Evolutionary conservation across 192 early-diverging fungal genomes (phyloP), one percentile per base, ranked within the genome.

Genomic region (Podila minutissima): DNA sequence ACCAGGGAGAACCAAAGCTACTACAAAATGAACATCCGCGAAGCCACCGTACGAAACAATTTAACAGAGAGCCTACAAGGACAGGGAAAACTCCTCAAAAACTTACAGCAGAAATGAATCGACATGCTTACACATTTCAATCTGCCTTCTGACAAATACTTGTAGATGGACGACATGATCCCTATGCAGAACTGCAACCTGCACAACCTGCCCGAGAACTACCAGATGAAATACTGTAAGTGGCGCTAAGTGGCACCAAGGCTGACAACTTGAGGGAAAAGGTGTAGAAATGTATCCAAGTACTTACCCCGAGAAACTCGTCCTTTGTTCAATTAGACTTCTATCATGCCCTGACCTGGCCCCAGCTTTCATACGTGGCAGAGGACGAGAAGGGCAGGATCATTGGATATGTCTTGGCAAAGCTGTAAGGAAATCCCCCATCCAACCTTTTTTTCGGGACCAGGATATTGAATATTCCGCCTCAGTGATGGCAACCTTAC

Each of bases 201-300:
- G 66, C 88, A 90, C 66, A 98, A 99, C 84, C 88, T 99, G 48
- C 98, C 98, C 11, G 98, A 99, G 86, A 99, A 99, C 91, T 99
- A 99, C 84, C 94, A 96, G 79, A 97, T 99, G 94, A 99, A 99
- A 85, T 99, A 99, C 87, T 99, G 93, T 88, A 90, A 89, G 3
- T 46, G 8, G 41, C 41, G 15, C 41, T 88, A 90, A 89, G 15
- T 17, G 3, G 41, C 41, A 46, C 12, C 41, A 13, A 46, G 41
- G 84, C 76, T 50, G 26, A 15, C 68, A 15, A 57, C 38, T 13
- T 59, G 17, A 38, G 8, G 5, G 5, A 13, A 19, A 38, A 29
- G 3, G 35, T 22, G 7, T 41, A 19, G 29, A 48, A 17, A 15
- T 28, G 26, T 67, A 13, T 38, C 35, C 32, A 37, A 55, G 48